Evolutionary conservation across 345 rosid genomes (phyloP).

Genomic region (Turnera subulata): DNA sequence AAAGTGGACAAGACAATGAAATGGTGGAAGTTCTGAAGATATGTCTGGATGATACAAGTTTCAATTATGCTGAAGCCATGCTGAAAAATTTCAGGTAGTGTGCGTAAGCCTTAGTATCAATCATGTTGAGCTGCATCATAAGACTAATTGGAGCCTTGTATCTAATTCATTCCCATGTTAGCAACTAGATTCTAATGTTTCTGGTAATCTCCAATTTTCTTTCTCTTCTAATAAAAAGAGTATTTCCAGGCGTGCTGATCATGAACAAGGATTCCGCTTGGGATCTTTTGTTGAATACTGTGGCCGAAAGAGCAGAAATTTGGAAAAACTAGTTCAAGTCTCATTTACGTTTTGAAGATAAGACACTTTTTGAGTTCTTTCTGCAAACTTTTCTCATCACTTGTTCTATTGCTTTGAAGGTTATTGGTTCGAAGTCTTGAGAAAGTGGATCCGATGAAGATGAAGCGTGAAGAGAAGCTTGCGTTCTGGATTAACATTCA

Average conservation of each 20-base stretch:
- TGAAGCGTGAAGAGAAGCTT: constrained; percentile 89
- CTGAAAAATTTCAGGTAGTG: constrained; percentile 71
- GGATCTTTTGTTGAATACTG: too few relatives aligned
- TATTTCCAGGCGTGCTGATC: too few relatives aligned
- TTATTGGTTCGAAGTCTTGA: constrained; percentile 68
- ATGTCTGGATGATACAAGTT: constrained; percentile 51
- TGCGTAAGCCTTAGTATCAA: background rate
- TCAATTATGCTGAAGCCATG: constrained; percentile 53
- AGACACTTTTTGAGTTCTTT: background rate
- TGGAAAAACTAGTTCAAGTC: too few relatives aligned
- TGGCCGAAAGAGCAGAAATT: too few relatives aligned
- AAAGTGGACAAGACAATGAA: constrained; percentile 33
- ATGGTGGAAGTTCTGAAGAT: constrained; percentile 55
- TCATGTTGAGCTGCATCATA: too few relatives aligned
- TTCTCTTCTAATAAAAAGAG: too few relatives aligned
- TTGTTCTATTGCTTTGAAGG: constrained; percentile 30
- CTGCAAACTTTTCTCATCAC: background rate
- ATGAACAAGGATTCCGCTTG: too few relatives aligned
- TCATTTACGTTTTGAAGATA: background rate
- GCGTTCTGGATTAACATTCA: constrained; percentile 95
- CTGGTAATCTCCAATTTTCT: too few relatives aligned
- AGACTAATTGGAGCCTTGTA: too few relatives aligned
- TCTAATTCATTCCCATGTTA: too few relatives aligned
- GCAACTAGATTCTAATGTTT: too few relatives aligned
- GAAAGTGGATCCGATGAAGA: constrained; percentile 63